Base-by-base conservation (phyloP, 2,329 filamentous ascomycete species). In the Cadophora sp. region DNA sequence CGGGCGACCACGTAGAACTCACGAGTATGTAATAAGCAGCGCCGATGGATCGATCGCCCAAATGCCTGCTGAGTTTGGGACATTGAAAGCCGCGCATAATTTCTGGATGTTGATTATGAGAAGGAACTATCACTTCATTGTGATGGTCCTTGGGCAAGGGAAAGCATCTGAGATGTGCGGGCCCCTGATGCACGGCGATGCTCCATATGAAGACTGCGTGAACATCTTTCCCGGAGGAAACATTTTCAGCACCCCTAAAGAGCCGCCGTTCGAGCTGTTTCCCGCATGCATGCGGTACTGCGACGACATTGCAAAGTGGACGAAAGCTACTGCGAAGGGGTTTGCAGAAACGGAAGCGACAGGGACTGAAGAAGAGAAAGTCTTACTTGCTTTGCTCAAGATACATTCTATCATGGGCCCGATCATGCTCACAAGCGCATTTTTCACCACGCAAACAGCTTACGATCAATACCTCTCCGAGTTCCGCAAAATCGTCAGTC, bases 111-210 rank as follows among this genome's bases (percentile, higher is more conserved):
- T 64, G 4, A 68, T 70, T 11, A 58, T 68, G 40, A 60, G 56
- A 14, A 31, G 69, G 14, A 70, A 70, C 55, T 70, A 68, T 34
- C 69, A 70, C 50, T 70, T 68, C 19, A 59, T 40, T 59, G 55
- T 59, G 55, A 59, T 59, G 55, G 55, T 40, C 6, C 31, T 59
- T 0, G 31, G 55, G 8, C 31, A 59, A 14, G 55, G 55, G 11
- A 59, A 59, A 22, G 55, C 55, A 24, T 8, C 31, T 26, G 55
- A 59, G 31, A 59, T 59, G 55, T 59, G 55, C 40, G 55, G 55
- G 8, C 55, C 55, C 4, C 29, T 59, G 22, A 59, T 59, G 55
- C 29, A 59, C 29, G 55, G 55, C n/a, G 62, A 64, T 12, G n/a
- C 31, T 9, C 59, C 58, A 3, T 64, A 59, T 51, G 68, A 70